Evolutionary conservation across 805 yeast species (phyloP), one percentile per base, ranked within the genome.

Genomic region (Diddensiella caesifluorescens): DNA sequence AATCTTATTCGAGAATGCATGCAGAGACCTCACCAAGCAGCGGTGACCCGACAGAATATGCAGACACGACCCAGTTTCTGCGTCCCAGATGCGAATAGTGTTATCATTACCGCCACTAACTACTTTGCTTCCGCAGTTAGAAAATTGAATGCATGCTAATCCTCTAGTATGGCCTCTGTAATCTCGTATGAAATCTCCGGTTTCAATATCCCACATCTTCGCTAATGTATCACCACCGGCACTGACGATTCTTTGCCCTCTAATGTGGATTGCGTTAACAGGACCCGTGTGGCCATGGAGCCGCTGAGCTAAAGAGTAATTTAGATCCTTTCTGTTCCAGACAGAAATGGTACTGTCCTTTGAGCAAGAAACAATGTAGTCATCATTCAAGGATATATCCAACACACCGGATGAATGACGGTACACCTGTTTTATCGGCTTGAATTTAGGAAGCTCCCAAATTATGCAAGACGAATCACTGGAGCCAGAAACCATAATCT

Each of bases 71-170:
- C 88, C 85, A 4, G 83, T 77, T 39, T 74, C 69, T 42, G 84
- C 65, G 57, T 87, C 90, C 96, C 96, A 89, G 78, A 89, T 77
- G 47, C 90, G 65, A 26, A 89, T 79, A 0, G 88, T 82, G 28
- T 84, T 77, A 61, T 89, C 97, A 61, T 87, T 95, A 23, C 89
- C 79, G 2, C 95, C 89, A 60, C 88, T 78, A 57, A 83, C 83
- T 3, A 85, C 73, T 0, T 84, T 76, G 41, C 73, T 74, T 38
- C 86, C 78, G 47, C 74, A 74, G 2, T 80, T 72, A 55, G 84
- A 90, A 29, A 86, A 75, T 62, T 83, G 83, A 27, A 89, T 95
- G 53, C 86, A 79, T 36, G 89, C 77, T 16, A 90, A 83, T 13
- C 95, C 96, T 50, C 85, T 79, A 2, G 78, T 71, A 60, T 89